Conservation (phyloP, 768 basidiomycete genomes). For the Calvatia gigantea region DNA sequence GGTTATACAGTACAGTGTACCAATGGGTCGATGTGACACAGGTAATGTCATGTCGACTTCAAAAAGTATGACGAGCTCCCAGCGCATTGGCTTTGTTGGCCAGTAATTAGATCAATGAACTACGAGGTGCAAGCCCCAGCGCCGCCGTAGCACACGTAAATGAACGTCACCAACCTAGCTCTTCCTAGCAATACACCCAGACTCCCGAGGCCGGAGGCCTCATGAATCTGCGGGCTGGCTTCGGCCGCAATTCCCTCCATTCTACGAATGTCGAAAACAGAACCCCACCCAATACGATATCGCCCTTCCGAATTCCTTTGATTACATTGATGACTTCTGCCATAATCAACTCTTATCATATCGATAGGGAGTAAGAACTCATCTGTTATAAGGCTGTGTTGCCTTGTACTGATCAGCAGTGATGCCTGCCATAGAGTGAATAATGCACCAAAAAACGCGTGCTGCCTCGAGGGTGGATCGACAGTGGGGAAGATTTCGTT, state of each 20-base stretch:
- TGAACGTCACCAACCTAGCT: constrained; percentile 16
- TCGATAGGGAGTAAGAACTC: not conserved
- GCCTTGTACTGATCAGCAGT: no score
- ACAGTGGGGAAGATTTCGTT: no score
- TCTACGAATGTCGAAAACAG: not conserved
- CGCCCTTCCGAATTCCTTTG: constrained; percentile 13
- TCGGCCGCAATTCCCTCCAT: no score
- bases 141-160: not conserved
- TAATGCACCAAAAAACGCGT: no score
- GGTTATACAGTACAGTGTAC: no score
- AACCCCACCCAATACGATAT: constrained; percentile 22
- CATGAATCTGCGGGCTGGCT: constrained; percentile 18
- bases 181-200: no score
- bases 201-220: constrained; percentile 22
- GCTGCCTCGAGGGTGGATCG: no score
- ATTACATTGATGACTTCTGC: not conserved
- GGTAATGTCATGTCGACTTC: no score
- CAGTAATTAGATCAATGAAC: constrained; percentile 23
- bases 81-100: constrained; percentile 12
- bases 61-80: constrained; percentile 28
- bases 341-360: not conserved
- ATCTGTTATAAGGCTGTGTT: no score
- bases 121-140: not conserved
- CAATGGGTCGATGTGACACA: no score
- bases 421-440: no score